These are phyloP conservation scores for Podaxis rugospora DNA, from an alignment of 768 basidiomycete genomes.

Conservation along the genomic window DNA sequence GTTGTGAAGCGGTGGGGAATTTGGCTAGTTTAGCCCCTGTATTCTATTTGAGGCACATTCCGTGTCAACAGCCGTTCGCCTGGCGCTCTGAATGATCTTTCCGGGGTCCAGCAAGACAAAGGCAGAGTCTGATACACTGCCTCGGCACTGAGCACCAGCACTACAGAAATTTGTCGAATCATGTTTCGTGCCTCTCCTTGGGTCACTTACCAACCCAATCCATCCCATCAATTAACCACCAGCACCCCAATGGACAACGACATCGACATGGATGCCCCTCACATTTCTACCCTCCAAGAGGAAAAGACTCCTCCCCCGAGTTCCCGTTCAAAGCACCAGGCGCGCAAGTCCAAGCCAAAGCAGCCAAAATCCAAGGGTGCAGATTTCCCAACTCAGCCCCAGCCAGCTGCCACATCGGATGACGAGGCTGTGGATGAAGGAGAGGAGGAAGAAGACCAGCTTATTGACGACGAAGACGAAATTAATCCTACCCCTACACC, in stretches of 20 bases:
- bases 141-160: too few species aligned
- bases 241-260: slow-evolving; percentile 37
- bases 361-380: slow-evolving; percentile 19
- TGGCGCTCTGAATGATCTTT: background rate
- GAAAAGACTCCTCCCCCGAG: slow-evolving; percentile 66
- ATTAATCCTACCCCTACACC: slow-evolving; percentile 27
- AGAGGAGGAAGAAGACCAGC: slow-evolving; percentile 74
- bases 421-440: slow-evolving; percentile 49
- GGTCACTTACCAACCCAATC: slow-evolving; percentile 48
- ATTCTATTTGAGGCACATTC: slow-evolving; percentile 12
- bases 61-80: background rate
- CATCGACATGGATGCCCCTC: slow-evolving; percentile 74
- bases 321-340: background rate
- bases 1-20: background rate
- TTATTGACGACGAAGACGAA: slow-evolving; percentile 57
- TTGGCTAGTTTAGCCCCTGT: background rate
- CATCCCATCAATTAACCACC: slow-evolving; percentile 19
- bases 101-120: background rate
- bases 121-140: too few species aligned
- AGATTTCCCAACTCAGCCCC: slow-evolving; percentile 16
- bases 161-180: background rate
- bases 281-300: slow-evolving; percentile 73
- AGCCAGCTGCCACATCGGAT: slow-evolving; percentile 14
- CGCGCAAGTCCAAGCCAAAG: slow-evolving; percentile 18
- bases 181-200: slow-evolving; percentile 63